Conservation (phyloP, 106 monocot species). For the Dioscorea dumetorum region DNA sequence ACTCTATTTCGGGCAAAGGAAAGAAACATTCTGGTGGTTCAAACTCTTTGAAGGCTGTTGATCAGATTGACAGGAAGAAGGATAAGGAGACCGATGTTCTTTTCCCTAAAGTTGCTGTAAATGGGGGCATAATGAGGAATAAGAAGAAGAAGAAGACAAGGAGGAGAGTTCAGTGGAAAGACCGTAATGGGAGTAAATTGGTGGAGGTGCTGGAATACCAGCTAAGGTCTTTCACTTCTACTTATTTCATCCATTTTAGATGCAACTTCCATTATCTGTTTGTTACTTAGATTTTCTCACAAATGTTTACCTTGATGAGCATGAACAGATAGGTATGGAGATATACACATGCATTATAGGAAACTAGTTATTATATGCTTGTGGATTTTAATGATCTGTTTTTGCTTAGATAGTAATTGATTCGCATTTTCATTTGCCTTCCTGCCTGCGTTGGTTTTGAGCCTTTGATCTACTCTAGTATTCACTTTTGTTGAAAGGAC, state of each 20-base stretch:
- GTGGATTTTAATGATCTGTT: too few relatives aligned
- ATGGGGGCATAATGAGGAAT: slow-evolving; percentile 25
- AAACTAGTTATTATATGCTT: too few relatives aligned
- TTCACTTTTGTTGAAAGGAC: too few relatives aligned
- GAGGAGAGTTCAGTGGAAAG: slow-evolving; percentile 63
- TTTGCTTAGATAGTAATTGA: too few relatives aligned
- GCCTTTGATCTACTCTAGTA: too few relatives aligned
- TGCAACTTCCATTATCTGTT: not conserved
- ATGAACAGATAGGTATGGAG: too few relatives aligned
- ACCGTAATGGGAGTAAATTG: slow-evolving; percentile 49
- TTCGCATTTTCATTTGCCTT: too few relatives aligned
- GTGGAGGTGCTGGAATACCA: slow-evolving; percentile 53
- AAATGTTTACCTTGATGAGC: not conserved
- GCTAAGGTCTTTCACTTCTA: slow-evolving; percentile 24
- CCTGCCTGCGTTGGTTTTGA: too few relatives aligned
- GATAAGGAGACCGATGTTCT: slow-evolving; percentile 18
- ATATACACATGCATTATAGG: too few relatives aligned
- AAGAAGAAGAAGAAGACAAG: slow-evolving; percentile 22
- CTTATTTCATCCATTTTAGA: too few relatives aligned
- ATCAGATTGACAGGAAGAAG: slow-evolving; percentile 4
- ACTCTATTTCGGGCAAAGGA: not conserved
- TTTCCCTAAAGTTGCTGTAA: slow-evolving; percentile 6
- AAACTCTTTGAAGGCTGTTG: slow-evolving; percentile 1
- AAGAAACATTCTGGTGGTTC: not conserved
- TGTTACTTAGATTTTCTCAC: not conserved